These are phyloP conservation scores for Globisporangium paroecandrum DNA, from an alignment of 352 stramenopile species.

Conservation along the genomic window DNA sequence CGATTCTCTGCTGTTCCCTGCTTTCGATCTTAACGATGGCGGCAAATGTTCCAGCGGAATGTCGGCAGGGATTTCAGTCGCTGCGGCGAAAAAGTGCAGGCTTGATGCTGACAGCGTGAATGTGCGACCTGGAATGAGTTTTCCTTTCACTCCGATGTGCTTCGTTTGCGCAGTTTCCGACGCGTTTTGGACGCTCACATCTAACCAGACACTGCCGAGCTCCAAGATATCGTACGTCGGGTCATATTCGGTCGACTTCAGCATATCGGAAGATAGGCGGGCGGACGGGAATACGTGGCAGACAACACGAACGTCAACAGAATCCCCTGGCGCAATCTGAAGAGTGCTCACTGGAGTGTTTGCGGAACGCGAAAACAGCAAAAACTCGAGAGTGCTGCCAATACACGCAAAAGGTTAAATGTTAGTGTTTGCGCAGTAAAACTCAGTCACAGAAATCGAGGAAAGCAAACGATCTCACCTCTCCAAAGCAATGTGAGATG, in stretches of 20 bases:
- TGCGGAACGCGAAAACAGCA: conserved; percentile 75
- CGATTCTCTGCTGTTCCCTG: conserved; percentile 30
- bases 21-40: conserved; percentile 40
- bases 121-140: conserved; percentile 73
- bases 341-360: conserved; percentile 72
- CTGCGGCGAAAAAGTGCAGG: conserved; percentile 74
- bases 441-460: not conserved
- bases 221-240: conserved; percentile 49
- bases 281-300: conserved; percentile 68
- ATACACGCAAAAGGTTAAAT: conserved; percentile 5
- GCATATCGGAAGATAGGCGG: conserved; percentile 45
- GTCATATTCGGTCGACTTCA: conserved; percentile 31
- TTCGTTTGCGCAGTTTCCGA: conserved; percentile 60
- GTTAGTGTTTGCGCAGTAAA: conserved; percentile 1
- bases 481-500: conserved; percentile 37
- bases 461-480: conserved; percentile 28
- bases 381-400: conserved; percentile 64
- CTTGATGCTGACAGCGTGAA: conserved; percentile 77
- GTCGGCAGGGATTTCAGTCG: conserved; percentile 51
- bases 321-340: conserved; percentile 70
- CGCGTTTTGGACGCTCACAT: conserved; percentile 66
- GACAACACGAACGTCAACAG: conserved; percentile 79
- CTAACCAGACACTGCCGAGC: conserved; percentile 59
- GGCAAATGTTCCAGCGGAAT: conserved; percentile 46
- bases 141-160: conserved; percentile 69